Conservation (phyloP, 1,139 yeast genomes). For the Taiozyma sp. region DNA sequence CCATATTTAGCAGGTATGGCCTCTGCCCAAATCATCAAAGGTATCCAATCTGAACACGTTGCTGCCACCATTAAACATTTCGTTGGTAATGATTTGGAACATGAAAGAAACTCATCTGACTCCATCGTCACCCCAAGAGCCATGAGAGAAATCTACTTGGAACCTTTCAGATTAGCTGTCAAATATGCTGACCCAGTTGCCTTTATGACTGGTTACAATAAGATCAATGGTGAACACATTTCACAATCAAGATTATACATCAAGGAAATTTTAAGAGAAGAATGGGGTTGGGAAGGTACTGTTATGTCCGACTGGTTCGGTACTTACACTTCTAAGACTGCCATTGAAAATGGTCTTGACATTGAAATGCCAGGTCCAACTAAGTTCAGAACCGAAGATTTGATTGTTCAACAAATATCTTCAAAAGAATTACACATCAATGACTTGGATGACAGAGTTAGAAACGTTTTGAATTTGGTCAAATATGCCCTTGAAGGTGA, state of each 20-base stretch:
- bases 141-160: conserved; percentile 53
- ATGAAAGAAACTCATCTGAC: conserved; percentile 45
- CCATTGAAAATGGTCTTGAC: conserved; percentile 53
- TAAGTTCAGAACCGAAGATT: conserved; percentile 37
- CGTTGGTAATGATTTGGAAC: conserved; percentile 59
- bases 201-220: conserved; percentile 59
- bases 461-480: conserved; percentile 41
- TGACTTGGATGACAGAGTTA: conserved; percentile 37
- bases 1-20: conserved; percentile 51
- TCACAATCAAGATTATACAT: conserved; percentile 42
- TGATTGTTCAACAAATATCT: conserved; percentile 35
- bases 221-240: conserved; percentile 52
- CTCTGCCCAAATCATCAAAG: conserved; percentile 45
- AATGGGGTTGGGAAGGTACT: conserved; percentile 54
- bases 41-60: conserved; percentile 48
- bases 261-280: conserved; percentile 42
- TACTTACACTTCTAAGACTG: conserved; percentile 42
- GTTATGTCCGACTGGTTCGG: conserved; percentile 66
- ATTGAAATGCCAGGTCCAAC: conserved; percentile 65
- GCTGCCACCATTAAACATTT: conserved; percentile 57
- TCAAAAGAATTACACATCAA: conserved; percentile 27
- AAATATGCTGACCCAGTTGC: conserved; percentile 43
- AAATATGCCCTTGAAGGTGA: conserved; percentile 39
- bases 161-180: conserved; percentile 58
- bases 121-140: conserved; percentile 52